A percentile compares a stretch with the other conserved stretches of the same genome.
phyloP scores from a whole-genome alignment of 768 basidiomycete species.

The Mycena epipterygia region DNA sequence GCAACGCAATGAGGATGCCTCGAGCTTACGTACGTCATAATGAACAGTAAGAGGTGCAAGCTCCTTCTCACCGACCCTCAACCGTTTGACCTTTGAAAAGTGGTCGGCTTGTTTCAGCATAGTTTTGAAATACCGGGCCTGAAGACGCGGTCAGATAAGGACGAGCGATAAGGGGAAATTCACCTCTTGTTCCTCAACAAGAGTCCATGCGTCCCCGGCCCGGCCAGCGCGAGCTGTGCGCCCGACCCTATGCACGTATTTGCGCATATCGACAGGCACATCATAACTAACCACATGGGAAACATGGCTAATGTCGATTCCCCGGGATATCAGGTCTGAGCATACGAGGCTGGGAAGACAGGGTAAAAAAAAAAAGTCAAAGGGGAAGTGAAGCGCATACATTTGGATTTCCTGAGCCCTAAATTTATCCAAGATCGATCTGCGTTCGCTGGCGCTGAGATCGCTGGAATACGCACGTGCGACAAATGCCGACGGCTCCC shows the following conservation, averaged over 20 bases:
- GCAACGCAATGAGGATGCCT: not conserved
- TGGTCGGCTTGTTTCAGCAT: conserved; percentile 85
- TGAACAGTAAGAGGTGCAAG: conserved; percentile 64
- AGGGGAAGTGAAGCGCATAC: conserved; percentile 64
- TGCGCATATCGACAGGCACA: conserved; percentile 96
- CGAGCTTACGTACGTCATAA: conserved; percentile 72
- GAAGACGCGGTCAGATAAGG: conserved; percentile 5
- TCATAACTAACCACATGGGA: conserved; percentile 97
- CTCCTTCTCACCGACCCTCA: conserved; percentile 75
- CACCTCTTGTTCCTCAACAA: conserved; percentile 96
- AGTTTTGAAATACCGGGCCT: conserved; percentile 91
- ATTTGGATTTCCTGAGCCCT: conserved; percentile 85
- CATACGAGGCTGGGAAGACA: conserved; percentile 82
- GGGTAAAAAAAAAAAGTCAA: not conserved
- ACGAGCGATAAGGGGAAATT: conserved; percentile 22
- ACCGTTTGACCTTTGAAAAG: conserved; percentile 74
- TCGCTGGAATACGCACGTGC: conserved; percentile 91
- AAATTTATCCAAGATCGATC: conserved; percentile 83
- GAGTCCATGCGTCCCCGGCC: conserved; percentile 90
- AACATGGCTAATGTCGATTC: conserved; percentile 94
- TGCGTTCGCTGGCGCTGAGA: conserved; percentile 79
- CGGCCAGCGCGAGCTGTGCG: conserved; percentile 95
- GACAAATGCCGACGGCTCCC: conserved; percentile 48
- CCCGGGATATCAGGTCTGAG: conserved; percentile 95
- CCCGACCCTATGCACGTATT: conserved; percentile 98